A percentile compares a stretch with the other conserved stretches of the same genome.
phyloP scores from a whole-genome alignment of 371 early-diverging fungal species.

The Rhizopus sp. region DNA sequence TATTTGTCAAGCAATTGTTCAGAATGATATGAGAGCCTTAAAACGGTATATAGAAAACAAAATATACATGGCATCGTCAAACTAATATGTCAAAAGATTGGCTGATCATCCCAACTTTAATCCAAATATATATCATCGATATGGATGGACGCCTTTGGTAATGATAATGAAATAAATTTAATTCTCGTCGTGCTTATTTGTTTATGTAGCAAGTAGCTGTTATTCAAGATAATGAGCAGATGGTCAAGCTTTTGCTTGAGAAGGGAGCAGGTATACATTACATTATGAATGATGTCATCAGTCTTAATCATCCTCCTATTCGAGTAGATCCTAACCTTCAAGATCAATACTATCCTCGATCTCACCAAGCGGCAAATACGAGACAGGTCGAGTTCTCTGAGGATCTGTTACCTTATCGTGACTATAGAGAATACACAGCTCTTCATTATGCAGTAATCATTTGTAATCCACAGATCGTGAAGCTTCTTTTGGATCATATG shows the following conservation, averaged over 20 bases:
- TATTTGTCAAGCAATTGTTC: conserved; percentile 49
- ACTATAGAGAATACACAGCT: conserved; percentile 58
- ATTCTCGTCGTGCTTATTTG: neutral
- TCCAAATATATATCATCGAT: conserved; percentile 47
- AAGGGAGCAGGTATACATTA: conserved; percentile 42
- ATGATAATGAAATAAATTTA: neutral
- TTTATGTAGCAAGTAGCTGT: conserved; percentile 47
- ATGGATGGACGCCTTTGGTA: conserved; percentile 57
- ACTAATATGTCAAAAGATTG: conserved; percentile 24
- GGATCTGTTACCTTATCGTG: conserved; percentile 49
- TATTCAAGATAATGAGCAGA: conserved; percentile 49
- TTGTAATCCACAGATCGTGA: conserved; percentile 57
- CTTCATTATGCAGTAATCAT: conserved; percentile 69
- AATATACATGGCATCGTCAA: neutral
- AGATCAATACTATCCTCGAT: conserved; percentile 50
- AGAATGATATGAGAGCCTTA: conserved; percentile 38
- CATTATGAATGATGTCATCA: neutral
- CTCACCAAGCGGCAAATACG: conserved; percentile 47
- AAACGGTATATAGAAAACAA: conserved; percentile 32
- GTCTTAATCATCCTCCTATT: neutral
- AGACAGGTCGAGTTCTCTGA: conserved; percentile 48
- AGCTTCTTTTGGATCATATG: conserved; percentile 60
- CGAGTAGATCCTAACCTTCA: conserved; percentile 46
- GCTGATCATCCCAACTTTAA: conserved; percentile 50
- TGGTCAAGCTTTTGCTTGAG: conserved; percentile 46